These are phyloP conservation scores for Thielaviopsis ethacetica DNA, from an alignment of 2,329 filamentous ascomycete species.

Conservation along the genomic window DNA sequence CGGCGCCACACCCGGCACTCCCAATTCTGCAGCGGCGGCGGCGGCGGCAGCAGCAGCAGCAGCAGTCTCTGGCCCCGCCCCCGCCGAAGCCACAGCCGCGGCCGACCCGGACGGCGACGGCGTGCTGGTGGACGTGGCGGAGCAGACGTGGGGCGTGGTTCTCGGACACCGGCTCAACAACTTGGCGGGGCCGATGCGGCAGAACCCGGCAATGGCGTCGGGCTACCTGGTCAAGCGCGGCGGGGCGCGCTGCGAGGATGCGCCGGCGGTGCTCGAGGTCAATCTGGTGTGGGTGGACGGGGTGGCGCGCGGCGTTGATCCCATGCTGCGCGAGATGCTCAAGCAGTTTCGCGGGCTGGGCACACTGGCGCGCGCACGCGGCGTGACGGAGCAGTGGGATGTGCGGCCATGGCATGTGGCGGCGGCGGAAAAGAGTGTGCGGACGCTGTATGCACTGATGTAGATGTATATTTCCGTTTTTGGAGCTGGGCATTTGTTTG, in stretches of 20 bases:
- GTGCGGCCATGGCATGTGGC: conserved; percentile 66
- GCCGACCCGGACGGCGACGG: conserved; percentile 40
- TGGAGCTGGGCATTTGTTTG: too few relatives aligned
- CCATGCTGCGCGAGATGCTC: conserved; percentile 53
- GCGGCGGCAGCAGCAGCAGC: conserved; percentile 12
- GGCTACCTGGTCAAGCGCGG: conserved; percentile 51
- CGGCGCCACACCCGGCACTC: conserved; percentile 35
- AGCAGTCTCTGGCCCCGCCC: too few relatives aligned
- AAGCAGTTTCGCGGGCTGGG: conserved; percentile 52
- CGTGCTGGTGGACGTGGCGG: conserved; percentile 53
- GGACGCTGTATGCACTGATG: conserved; percentile 47
- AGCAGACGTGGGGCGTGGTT: conserved; percentile 62
- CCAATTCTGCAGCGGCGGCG: conserved; percentile 24
- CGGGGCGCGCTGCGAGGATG: conserved; percentile 37
- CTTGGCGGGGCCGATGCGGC: conserved; percentile 35
- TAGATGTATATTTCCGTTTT: too few relatives aligned
- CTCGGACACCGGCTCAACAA: conserved; percentile 50
- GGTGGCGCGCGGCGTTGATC: conserved; percentile 40
- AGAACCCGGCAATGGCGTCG: conserved; percentile 41
- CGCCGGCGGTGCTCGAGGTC: conserved; percentile 44
- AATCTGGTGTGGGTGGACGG: conserved; percentile 44
- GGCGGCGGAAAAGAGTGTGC: conserved; percentile 50
- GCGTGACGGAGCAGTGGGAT: conserved; percentile 42
- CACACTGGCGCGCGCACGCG: conserved; percentile 50
- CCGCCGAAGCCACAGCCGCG: conserved; percentile 27